Evolutionary conservation across 2,329 filamentous ascomycete species (phyloP).

Genomic region (Fusarium pilosicola): DNA sequence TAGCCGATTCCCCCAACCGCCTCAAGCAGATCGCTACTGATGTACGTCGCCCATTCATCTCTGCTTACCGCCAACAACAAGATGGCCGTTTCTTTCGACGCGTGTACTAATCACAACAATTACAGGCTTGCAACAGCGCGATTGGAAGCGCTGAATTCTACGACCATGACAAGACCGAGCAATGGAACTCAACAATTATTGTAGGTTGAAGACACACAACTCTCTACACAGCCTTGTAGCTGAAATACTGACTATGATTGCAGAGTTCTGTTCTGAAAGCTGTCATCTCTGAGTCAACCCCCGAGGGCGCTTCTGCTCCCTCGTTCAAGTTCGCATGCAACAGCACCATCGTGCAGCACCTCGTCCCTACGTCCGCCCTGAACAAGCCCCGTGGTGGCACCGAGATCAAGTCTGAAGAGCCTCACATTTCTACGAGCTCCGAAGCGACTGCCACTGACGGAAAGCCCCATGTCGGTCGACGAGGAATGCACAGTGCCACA

Average conservation of each 20-base stretch:
- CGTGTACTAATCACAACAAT: conserved; percentile 20
- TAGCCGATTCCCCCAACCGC: conserved; percentile 81
- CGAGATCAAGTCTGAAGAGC: conserved; percentile 59
- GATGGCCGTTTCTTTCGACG: conserved; percentile 5
- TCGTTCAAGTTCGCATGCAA: conserved; percentile 95
- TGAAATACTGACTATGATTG: conserved; percentile 25
- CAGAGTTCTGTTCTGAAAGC: conserved; percentile 81
- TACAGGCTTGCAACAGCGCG: conserved; percentile 82
- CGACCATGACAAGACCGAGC: conserved; percentile 83
- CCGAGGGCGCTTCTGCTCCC: conserved; percentile 66
- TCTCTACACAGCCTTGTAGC: not conserved
- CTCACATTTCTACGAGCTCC: conserved; percentile 66
- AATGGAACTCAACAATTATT: conserved; percentile 94
- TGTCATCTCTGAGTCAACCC: conserved; percentile 78
- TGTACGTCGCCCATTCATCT: conserved; percentile 61
- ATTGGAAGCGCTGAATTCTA: conserved; percentile 81
- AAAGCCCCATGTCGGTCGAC: conserved; percentile 79
- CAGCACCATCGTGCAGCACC: conserved; percentile 97
- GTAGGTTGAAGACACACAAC: conserved; percentile 59
- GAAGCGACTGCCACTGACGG: conserved; percentile 67
- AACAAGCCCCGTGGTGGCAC: conserved; percentile 67
- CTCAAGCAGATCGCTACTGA: conserved; percentile 88
- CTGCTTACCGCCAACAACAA: conserved; percentile 37
- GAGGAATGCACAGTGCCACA: conserved; percentile 89
- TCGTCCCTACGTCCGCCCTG: conserved; percentile 73